Evolutionary conservation across 2,329 filamentous ascomycete genomes (phyloP).

Genomic region (Monilinia polystroma): DNA sequence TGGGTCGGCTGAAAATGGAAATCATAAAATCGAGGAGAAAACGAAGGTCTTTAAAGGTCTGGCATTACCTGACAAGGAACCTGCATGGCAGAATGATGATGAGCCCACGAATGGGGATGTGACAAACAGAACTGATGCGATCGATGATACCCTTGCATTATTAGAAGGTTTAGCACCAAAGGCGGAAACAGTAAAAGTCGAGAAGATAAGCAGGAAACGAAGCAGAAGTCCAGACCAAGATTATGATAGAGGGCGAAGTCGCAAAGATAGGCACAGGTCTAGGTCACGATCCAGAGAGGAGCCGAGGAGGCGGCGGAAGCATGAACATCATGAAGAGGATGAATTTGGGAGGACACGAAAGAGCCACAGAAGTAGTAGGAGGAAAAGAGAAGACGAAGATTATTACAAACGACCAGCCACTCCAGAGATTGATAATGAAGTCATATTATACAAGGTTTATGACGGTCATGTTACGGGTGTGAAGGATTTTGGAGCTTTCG

Average conservation of each 20-base stretch:
- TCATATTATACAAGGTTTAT: constrained; percentile 84
- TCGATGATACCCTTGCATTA: constrained; percentile 91
- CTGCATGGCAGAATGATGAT: constrained; percentile 52
- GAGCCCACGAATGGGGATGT: constrained; percentile 40
- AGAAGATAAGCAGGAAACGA: constrained; percentile 49
- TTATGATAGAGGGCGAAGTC: constrained; percentile 40
- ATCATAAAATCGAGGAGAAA: constrained; percentile 62
- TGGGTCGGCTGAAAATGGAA: constrained; percentile 44
- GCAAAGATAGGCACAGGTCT: constrained; percentile 48
- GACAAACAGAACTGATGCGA: constrained; percentile 58
- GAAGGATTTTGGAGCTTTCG: constrained; percentile 94
- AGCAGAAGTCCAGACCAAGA: constrained; percentile 51
- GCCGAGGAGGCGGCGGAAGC: constrained; percentile 43
- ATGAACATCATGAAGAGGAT: constrained; percentile 56
- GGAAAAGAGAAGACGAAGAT: constrained; percentile 51
- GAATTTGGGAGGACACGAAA: constrained; percentile 55
- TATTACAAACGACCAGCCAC: constrained; percentile 64
- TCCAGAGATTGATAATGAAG: constrained; percentile 76
- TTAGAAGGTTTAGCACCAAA: constrained; percentile 82
- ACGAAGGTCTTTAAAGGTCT: constrained; percentile 88
- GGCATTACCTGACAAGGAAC: constrained; percentile 75
- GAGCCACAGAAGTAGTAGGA: constrained; percentile 44
- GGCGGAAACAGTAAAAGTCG: constrained; percentile 43
- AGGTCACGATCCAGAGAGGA: constrained; percentile 54
- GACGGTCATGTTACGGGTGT: constrained; percentile 85